Conservation (phyloP, 2,329 filamentous ascomycete genomes). For the Metarhizium robertsii region DNA sequence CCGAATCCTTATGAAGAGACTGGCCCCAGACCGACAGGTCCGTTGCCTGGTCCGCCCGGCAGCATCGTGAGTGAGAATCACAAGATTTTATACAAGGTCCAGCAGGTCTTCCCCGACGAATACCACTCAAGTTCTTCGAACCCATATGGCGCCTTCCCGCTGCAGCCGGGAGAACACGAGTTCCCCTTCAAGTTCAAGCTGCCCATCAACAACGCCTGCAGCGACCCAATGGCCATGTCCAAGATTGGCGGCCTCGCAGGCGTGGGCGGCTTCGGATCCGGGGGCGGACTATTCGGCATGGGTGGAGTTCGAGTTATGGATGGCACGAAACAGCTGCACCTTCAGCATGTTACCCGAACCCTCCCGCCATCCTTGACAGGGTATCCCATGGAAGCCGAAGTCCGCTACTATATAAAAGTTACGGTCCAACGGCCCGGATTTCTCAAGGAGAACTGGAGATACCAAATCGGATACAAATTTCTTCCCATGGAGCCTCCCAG, state of each 20-base stretch:
- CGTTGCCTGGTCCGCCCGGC: slow-evolving; percentile 25
- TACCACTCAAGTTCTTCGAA: slow-evolving; percentile 30
- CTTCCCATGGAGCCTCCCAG: slow-evolving; percentile 87
- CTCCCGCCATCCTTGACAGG: slow-evolving; percentile 84
- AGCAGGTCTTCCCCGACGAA: slow-evolving; percentile 61
- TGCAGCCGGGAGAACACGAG: slow-evolving; percentile 61
- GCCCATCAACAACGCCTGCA: slow-evolving; percentile 66
- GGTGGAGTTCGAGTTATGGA: slow-evolving; percentile 52
- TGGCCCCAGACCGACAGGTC: slow-evolving; percentile 19
- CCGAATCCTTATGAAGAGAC: slow-evolving; percentile 35
- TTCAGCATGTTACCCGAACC: slow-evolving; percentile 70
- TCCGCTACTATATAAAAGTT: slow-evolving; percentile 92
- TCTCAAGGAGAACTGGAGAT: slow-evolving; percentile 82
- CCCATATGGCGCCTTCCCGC: slow-evolving; percentile 41
- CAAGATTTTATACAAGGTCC: slow-evolving; percentile 67
- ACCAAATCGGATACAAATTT: slow-evolving; percentile 65
- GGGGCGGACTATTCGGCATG: slow-evolving; percentile 36
- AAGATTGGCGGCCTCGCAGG: slow-evolving; percentile 44
- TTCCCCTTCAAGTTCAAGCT: slow-evolving; percentile 75
- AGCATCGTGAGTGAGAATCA: slow-evolving; percentile 48
- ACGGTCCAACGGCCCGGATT: slow-evolving; percentile 82
- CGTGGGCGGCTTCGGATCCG: slow-evolving; percentile 39
- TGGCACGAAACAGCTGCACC: slow-evolving; percentile 51
- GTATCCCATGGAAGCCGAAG: slow-evolving; percentile 79
- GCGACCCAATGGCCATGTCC: slow-evolving; percentile 42